These are phyloP conservation scores for Teunomyces aglyptinius DNA, from an alignment of 805 yeast genomes.

Conservation along the genomic window DNA sequence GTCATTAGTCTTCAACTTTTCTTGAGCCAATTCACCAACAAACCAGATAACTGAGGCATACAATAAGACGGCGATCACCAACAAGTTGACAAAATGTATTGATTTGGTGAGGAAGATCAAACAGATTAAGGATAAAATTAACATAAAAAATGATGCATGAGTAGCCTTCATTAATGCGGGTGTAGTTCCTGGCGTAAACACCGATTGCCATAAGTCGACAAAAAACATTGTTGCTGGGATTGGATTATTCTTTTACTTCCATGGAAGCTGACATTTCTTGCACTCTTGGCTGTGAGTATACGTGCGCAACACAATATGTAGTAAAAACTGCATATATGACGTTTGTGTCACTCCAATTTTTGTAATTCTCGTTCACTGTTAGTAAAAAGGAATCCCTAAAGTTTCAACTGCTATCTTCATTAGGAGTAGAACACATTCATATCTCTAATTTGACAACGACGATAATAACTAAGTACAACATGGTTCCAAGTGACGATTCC, in stretches of 20 bases:
- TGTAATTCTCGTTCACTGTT: background rate
- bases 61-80: slow-evolving; percentile 57
- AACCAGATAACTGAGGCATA: slow-evolving; percentile 92
- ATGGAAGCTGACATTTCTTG: background rate
- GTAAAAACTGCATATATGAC: background rate
- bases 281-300: background rate
- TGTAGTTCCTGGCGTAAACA: slow-evolving; percentile 89
- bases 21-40: slow-evolving; percentile 58
- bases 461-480: slow-evolving; percentile 9
- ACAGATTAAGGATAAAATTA: slow-evolving; percentile 54
- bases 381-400: background rate
- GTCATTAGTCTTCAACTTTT: slow-evolving; percentile 45
- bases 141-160: slow-evolving; percentile 71
- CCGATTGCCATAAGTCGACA: slow-evolving; percentile 80
- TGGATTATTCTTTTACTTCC: background rate
- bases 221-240: slow-evolving; percentile 37
- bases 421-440: background rate
- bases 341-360: slow-evolving; percentile 2
- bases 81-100: slow-evolving; percentile 61
- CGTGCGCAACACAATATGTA: background rate
- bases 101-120: slow-evolving; percentile 62
- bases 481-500: slow-evolving; percentile 46
- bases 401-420: background rate
- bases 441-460: background rate
- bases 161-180: slow-evolving; percentile 90